Evolutionary conservation across 2,329 filamentous ascomycete genomes (phyloP).

Genomic region (Beauveria australis): DNA sequence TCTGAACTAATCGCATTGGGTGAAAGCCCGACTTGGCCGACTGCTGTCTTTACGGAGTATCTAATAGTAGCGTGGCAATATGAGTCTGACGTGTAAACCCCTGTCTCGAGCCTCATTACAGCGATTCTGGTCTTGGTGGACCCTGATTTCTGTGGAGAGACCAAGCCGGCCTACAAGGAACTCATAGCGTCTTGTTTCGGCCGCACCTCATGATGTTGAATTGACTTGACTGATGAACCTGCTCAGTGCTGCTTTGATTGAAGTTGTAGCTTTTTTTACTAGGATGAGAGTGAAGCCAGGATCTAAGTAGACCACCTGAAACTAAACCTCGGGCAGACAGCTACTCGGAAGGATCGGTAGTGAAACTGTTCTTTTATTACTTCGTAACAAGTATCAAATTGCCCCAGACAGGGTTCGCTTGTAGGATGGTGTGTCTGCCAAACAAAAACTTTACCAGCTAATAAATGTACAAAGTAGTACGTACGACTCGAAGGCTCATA

Average conservation of each 20-base stretch:
- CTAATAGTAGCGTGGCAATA: not conserved
- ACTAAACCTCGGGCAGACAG: not conserved
- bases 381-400: not conserved
- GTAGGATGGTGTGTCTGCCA: too few relatives aligned
- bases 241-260: not conserved
- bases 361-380: not conserved
- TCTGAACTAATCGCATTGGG: not conserved
- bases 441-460: not conserved
- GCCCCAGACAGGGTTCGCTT: not conserved
- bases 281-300: not conserved
- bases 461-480: too few relatives aligned
- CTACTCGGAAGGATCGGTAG: not conserved
- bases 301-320: too few relatives aligned
- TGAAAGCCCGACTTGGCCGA: not conserved
- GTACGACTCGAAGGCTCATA: not conserved
- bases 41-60: not conserved
- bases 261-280: not conserved
- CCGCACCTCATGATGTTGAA: not conserved
- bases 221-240: not conserved
- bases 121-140: slow-evolving; percentile 2
- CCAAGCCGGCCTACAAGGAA: not conserved
- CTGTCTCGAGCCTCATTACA: slow-evolving; percentile 1
- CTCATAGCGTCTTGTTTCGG: not conserved
- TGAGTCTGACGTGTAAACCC: not conserved
- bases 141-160: slow-evolving; percentile 2